A percentile compares a stretch with the other conserved stretches of the same genome.
Conservation (phyloP, 306 rosid genomes). For the Cotoneaster glaucophyllus region DNA sequence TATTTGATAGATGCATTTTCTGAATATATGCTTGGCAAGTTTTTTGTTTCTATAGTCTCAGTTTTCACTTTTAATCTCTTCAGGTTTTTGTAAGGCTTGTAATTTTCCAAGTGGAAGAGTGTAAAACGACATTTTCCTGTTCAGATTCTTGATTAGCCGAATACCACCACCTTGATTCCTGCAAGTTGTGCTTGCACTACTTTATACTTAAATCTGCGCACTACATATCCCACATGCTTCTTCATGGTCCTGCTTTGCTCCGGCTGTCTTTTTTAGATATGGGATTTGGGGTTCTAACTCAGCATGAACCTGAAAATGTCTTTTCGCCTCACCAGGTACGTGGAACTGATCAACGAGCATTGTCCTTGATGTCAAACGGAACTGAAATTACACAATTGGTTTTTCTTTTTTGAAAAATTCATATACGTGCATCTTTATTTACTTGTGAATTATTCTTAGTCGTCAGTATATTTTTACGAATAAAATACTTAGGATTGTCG, state of each 20-base stretch:
- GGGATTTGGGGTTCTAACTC: background rate
- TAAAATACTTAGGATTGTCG: background rate
- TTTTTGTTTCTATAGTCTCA: background rate
- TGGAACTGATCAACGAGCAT: background rate
- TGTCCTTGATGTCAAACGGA: background rate
- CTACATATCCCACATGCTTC: background rate
- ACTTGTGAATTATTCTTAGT: background rate
- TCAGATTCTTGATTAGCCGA: background rate
- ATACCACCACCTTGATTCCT: background rate
- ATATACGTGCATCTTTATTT: background rate
- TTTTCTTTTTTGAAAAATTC: too few relatives aligned
- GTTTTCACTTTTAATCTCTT: background rate
- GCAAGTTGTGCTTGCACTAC: background rate
- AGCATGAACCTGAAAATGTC: background rate
- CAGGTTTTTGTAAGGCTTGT: slow-evolving; percentile 9
- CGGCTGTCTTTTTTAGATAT: background rate
- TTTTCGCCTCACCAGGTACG: background rate
- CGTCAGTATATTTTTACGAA: background rate
- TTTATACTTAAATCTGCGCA: background rate
- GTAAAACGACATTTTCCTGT: background rate
- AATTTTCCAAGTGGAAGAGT: background rate
- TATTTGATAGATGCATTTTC: background rate
- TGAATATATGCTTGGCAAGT: background rate
- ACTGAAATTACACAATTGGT: background rate
- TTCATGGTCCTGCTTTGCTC: background rate